phyloP scores from a whole-genome alignment of 106 monocot species.

The Acorus calamus region DNA sequence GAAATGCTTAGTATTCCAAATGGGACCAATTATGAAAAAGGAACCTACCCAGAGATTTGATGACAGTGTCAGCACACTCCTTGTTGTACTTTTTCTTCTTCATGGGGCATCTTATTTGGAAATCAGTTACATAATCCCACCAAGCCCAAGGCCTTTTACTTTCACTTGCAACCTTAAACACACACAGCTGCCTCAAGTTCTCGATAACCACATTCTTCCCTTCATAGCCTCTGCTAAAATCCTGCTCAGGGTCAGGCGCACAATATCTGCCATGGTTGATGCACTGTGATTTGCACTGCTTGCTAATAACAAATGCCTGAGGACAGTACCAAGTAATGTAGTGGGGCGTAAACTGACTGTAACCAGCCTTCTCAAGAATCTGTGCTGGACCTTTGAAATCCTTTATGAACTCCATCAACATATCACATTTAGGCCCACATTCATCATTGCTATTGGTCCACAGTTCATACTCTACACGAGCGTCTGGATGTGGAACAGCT shows the following conservation, averaged over 20 bases:
- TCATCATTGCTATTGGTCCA: conserved; percentile 99
- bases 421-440: conserved; percentile 92
- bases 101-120: conserved; percentile 96
- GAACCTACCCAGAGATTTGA: conserved; percentile 75
- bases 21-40: neutral
- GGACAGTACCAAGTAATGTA: conserved; percentile 99
- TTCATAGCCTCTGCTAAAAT: conserved; percentile 89
- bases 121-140: conserved; percentile 99
- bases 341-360: conserved; percentile 94
- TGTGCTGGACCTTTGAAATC: conserved; percentile 91
- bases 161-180: conserved; percentile 81
- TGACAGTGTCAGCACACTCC: conserved; percentile 82
- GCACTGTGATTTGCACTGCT: conserved; percentile 95
- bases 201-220: conserved; percentile 96
- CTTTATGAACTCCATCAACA: conserved; percentile 75
- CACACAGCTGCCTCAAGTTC: conserved; percentile 89
- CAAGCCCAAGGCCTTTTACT: conserved; percentile 73
- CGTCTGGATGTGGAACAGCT: conserved; percentile 96
- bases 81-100: conserved; percentile 90
- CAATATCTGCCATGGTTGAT: conserved; percentile 96
- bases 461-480: conserved; percentile 92
- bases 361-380: conserved; percentile 81
- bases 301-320: conserved; percentile 70
- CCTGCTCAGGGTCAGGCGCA: conserved; percentile 96
- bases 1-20: neutral